These are phyloP conservation scores for Borealophlyctis nickersoniae DNA, from an alignment of 192 early-diverging fungal species.

Conservation along the genomic window DNA sequence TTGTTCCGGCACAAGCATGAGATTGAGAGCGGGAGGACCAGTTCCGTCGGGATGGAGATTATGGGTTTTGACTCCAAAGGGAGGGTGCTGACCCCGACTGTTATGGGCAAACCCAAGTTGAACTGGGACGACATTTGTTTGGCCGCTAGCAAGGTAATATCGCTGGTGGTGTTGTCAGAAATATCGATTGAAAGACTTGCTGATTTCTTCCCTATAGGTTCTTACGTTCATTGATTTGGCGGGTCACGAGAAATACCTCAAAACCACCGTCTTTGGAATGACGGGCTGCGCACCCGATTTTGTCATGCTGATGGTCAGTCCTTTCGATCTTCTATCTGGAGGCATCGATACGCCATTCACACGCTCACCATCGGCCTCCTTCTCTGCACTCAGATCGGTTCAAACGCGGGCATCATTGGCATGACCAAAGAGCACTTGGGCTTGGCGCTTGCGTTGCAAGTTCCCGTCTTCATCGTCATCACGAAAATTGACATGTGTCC, in stretches of 20 bases:
- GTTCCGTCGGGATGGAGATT: conserved; percentile 82
- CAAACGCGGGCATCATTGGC: conserved; percentile 77
- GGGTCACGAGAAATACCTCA: conserved; percentile 83
- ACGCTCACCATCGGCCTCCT: conserved; percentile 45
- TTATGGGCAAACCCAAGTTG: conserved; percentile 51
- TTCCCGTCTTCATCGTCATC: conserved; percentile 80
- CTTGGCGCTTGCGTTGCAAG: conserved; percentile 71
- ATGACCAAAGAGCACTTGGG: conserved; percentile 91
- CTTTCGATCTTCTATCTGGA: conserved; percentile 8
- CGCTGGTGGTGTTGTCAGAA: conserved; percentile 58
- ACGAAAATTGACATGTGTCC: conserved; percentile 96
- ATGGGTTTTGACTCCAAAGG: conserved; percentile 78
- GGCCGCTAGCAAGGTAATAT: conserved; percentile 64
- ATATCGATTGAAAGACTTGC: background rate
- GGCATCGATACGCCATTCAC: conserved; percentile 38
- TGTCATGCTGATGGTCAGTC: conserved; percentile 72
- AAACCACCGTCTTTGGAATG: conserved; percentile 88
- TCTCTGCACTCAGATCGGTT: conserved; percentile 32
- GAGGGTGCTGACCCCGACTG: conserved; percentile 61
- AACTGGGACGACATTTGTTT: conserved; percentile 82
- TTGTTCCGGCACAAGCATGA: conserved; percentile 91
- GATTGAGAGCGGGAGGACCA: conserved; percentile 87
- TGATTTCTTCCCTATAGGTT: conserved; percentile 34
- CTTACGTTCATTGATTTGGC: conserved; percentile 86
- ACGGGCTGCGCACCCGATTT: conserved; percentile 85